Percentiles rank a stretch among this genome's conserved stretches.
phyloP scores from a whole-genome alignment of 2,329 filamentous ascomycete genomes.

The Salinomyces thailandicus region DNA sequence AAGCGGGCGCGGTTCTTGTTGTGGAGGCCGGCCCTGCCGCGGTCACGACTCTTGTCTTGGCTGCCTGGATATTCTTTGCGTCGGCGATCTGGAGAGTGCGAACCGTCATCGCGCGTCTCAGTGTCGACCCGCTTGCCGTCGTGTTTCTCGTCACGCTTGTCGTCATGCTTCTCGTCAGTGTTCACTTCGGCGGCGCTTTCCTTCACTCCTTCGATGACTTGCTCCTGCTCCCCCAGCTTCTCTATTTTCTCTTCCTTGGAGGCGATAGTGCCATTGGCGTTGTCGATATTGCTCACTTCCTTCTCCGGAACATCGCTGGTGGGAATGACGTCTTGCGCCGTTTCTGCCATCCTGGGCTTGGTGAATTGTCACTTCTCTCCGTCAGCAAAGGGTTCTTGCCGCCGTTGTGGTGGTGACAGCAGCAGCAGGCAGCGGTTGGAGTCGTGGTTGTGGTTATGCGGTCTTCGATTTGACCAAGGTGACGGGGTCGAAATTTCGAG shows the following conservation, averaged over 20 bases:
- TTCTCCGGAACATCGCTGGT: constrained; percentile 7
- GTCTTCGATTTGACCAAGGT: too few species aligned
- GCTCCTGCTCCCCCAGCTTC: constrained; percentile 2
- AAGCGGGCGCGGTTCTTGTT: constrained; percentile 18
- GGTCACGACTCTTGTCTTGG: constrained; percentile 4
- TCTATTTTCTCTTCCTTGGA: constrained; percentile 6
- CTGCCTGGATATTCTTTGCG: constrained; percentile 7
- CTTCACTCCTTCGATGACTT: constrained; percentile 8
- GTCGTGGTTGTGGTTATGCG: too few species aligned
- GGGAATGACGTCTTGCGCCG: constrained; percentile 6
- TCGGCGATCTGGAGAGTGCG: constrained; percentile 4
- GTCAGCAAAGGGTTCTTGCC: too few species aligned
- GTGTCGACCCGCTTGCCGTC: constrained; percentile 1
- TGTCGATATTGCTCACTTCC: constrained; percentile 4
- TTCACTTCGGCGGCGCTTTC: constrained; percentile 10
- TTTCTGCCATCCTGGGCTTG: constrained; percentile 7
- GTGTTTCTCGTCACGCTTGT: constrained; percentile 1
- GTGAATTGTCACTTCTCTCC: too few species aligned
- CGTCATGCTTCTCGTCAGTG: constrained; percentile 9
- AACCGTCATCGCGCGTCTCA: neutral
- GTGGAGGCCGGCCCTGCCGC: neutral
- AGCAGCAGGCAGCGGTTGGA: too few species aligned
- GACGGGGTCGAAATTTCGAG: too few species aligned
- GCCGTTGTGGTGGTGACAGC: too few species aligned
- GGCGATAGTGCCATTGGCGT: constrained; percentile 3